Percentiles rank a stretch among this genome's conserved stretches.
Evolutionary conservation across 1,284 basidiomycete genomes (phyloP).

Genomic region (Ustilago esculenta): DNA sequence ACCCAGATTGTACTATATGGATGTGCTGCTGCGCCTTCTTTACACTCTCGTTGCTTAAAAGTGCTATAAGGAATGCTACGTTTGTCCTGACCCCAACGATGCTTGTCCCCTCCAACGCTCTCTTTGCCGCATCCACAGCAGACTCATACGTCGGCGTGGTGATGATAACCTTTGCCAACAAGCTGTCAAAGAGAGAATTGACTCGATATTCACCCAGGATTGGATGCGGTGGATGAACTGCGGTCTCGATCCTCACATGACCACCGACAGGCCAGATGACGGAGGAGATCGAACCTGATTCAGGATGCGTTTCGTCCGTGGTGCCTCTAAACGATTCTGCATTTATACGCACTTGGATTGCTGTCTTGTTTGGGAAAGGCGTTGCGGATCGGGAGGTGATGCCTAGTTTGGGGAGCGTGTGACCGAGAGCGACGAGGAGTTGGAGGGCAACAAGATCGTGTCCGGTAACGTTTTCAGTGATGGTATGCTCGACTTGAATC

Average conservation of each 20-base stretch:
- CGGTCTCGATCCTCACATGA: slow-evolving; percentile 48
- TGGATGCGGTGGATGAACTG: slow-evolving; percentile 36
- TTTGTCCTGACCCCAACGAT: slow-evolving; percentile 44
- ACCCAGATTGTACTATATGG: slow-evolving; percentile 19
- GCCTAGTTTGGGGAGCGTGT: slow-evolving; percentile 12
- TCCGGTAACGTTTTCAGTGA: slow-evolving; percentile 38
- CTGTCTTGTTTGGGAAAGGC: slow-evolving; percentile 5
- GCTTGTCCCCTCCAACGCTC: slow-evolving; percentile 17
- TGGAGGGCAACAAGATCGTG: slow-evolving; percentile 37
- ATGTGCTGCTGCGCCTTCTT: slow-evolving; percentile 14
- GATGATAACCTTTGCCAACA: slow-evolving; percentile 54
- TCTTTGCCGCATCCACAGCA: slow-evolving; percentile 14
- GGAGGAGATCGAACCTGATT: slow-evolving; percentile 18
- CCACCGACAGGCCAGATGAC: slow-evolving; percentile 34
- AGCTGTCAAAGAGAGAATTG: slow-evolving; percentile 46
- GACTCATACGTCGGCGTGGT: slow-evolving; percentile 24
- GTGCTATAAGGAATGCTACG: slow-evolving; percentile 18
- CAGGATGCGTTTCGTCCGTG: slow-evolving; percentile 25
- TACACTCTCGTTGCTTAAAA: slow-evolving; percentile 25
- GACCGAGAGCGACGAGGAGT: slow-evolving; percentile 24
- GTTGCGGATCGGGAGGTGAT: not conserved
- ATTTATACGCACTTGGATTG: slow-evolving; percentile 47
- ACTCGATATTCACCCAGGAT: slow-evolving; percentile 14
- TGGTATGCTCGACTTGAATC: slow-evolving; percentile 52
- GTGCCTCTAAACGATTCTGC: slow-evolving; percentile 26